phyloP scores from a whole-genome alignment of 2,329 filamentous ascomycete genomes.

The Aspergillus viridinutans region DNA sequence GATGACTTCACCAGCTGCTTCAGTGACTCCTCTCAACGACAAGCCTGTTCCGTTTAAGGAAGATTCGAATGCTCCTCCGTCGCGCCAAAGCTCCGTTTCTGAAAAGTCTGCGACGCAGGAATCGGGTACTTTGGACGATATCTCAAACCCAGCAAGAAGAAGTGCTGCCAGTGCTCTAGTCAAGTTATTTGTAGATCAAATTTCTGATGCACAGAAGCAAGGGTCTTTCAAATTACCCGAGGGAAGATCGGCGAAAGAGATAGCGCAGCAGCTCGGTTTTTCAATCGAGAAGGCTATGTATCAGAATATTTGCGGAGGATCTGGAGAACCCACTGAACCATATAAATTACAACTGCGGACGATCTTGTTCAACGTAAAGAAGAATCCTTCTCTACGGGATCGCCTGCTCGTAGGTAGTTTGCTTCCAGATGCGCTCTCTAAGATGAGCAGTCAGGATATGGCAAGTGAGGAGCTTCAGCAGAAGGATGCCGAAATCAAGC shows the following conservation, averaged over 20 bases:
- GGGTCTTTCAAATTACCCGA: slow-evolving; percentile 60
- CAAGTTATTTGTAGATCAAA: slow-evolving; percentile 63
- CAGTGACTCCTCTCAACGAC: slow-evolving; percentile 17
- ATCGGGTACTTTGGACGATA: slow-evolving; percentile 40
- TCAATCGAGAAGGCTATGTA: slow-evolving; percentile 71
- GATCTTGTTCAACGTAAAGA: slow-evolving; percentile 82
- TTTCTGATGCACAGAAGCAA: slow-evolving; percentile 64
- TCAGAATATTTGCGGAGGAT: slow-evolving; percentile 46
- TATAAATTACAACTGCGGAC: slow-evolving; percentile 67
- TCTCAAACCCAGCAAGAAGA: slow-evolving; percentile 62
- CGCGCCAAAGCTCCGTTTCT: slow-evolving; percentile 26
- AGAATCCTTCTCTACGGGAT: slow-evolving; percentile 72
- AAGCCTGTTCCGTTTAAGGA: slow-evolving; percentile 30
- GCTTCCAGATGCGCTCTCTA: slow-evolving; percentile 70
- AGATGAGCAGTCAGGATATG: slow-evolving; percentile 86
- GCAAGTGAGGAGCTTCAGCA: slow-evolving; percentile 82
- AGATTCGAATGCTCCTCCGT: slow-evolving; percentile 24
- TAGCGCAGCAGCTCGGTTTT: slow-evolving; percentile 68
- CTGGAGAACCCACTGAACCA: slow-evolving; percentile 51
- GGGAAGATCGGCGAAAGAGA: slow-evolving; percentile 58
- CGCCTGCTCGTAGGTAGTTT: slow-evolving; percentile 70
- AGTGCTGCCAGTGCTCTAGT: slow-evolving; percentile 66
- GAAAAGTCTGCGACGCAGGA: slow-evolving; percentile 30
- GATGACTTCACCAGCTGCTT: slow-evolving; percentile 26
- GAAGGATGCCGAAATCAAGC: slow-evolving; percentile 53